Base-by-base conservation (phyloP, 345 rosid species). In the Hevea brasiliensis region DNA sequence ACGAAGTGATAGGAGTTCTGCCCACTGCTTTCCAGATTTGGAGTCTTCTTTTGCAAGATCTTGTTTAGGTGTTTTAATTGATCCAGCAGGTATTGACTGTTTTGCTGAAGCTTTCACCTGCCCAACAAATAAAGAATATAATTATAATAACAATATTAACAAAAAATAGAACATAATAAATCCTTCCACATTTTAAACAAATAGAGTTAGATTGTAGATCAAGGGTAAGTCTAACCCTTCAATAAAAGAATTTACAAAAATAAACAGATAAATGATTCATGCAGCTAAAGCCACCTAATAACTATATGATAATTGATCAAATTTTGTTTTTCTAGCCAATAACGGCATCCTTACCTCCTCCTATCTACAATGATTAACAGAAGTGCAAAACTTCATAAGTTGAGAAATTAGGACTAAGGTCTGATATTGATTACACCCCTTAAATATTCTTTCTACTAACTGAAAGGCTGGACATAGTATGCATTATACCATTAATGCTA, bases 71-170 rank as follows among this genome's bases (percentile, higher is more conserved):
- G 84, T 65, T 83, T 89, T 94, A 66, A 79, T 74, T 24, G 91
- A 81, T 61, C 81, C 85, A 72, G 83, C 79, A 68, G 89, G 75
- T 29, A 70, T 72, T 32, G 84, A 68, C 51, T 91, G 88, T 81
- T 86, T 92, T 0, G 71, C 72, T 15, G 92, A 78, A 79, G 82
- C 76, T 87, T 90, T 95, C 37, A 82, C 29, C 99, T 95, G 89
- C 73, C 65, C 75, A 71, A 47, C 29, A 15, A 66, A 27, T 61
- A 5, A n/a, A n/a, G n/a, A n/a, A n/a, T n/a, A n/a, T n/a, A n/a
- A n/a, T 45, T 32, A 45, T 13, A n/a, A 17, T 48, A 29, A 42
- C 40, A 73, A 62, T 47, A 64, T 17, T 55, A 71, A 8, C 0
- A 7, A 15, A 57, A 32, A 62, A 26, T 0, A 26, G 29, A 45